Base-by-base conservation (phyloP, 2,329 filamentous ascomycete species). In the Arthrobotrys megalospora region DNA sequence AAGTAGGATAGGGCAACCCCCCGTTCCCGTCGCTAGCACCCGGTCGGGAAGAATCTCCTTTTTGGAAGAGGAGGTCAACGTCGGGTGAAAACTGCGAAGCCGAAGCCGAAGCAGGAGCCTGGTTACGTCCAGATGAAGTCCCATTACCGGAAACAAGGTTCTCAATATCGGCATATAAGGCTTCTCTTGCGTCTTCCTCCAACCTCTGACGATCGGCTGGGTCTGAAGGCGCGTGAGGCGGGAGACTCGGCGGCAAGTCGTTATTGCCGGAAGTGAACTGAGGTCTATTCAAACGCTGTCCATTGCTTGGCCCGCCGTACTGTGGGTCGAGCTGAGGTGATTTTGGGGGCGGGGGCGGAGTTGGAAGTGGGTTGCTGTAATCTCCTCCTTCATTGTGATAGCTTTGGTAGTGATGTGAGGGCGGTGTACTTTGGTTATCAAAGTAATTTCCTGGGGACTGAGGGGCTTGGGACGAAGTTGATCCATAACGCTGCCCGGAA, bases 311-410 rank as follows among this genome's bases (percentile, higher is more conserved):
- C 3, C 62, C 28, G 8, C 43, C 53, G 19, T 71, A 71, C 11
- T 14, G 45, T 14, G 36, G 58, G 28, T 53, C 53, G 34, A 71
- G 50, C 6, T 71, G 73, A 16, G 73, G 73, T 3, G 82, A 80
- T 3, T 83, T 82, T 41, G 84, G 82, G 2, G 84, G 81, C 6
- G 80, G 81, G 6, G 81, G 81, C 8, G 80, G 80, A 48, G 81
- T 82, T 48, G 81, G 81, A 21, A 82, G 53, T 32, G 80, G 79
- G 11, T 81, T 80, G 21, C 70, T 70, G 38, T 76, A 72, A 34
- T 78, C 67, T 43, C 75, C 66, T 38, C 36, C 67, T 55, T 78
- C 75, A 19, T 68, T 68, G 38, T 71, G 58, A 16, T 72, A 72
- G 65, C 24, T 68, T 32, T 64, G 45, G 24, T 78, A 78, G 47